phyloP scores from a whole-genome alignment of 2,329 filamentous ascomycete genomes.

The Orbilia javanica region DNA sequence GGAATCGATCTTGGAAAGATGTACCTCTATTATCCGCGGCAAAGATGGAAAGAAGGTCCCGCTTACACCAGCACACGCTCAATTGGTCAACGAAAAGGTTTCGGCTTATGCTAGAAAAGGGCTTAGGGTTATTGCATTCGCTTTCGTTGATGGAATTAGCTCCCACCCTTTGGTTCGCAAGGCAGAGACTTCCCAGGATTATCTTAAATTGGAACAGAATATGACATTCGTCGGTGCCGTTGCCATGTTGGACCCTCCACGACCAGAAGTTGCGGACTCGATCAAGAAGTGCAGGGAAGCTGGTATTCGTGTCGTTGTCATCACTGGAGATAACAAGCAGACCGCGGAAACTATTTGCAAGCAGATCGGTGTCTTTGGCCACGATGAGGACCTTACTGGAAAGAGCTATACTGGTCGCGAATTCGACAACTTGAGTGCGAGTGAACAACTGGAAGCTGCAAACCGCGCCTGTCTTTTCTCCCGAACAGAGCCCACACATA shows the following conservation, averaged over 20 bases:
- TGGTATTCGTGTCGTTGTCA: slow-evolving; percentile 96
- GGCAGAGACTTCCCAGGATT: slow-evolving; percentile 86
- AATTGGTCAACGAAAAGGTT: slow-evolving; percentile 81
- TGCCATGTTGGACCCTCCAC: slow-evolving; percentile 96
- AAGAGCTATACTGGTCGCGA: slow-evolving; percentile 97
- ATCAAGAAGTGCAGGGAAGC: slow-evolving; percentile 91
- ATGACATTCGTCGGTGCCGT: slow-evolving; percentile 95
- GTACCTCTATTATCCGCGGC: slow-evolving; percentile 83
- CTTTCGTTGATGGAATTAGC: slow-evolving; percentile 81
- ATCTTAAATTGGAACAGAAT: slow-evolving; percentile 87
- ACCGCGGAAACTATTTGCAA: slow-evolving; percentile 98
- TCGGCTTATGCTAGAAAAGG: slow-evolving; percentile 91
- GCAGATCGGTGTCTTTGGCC: slow-evolving; percentile 92
- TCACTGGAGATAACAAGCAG: slow-evolving; percentile 97
- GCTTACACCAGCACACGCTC: slow-evolving; percentile 76
- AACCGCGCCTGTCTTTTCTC: slow-evolving; percentile 92
- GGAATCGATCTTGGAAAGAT: slow-evolving; percentile 92
- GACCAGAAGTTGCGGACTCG: slow-evolving; percentile 86
- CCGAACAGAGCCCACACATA: slow-evolving; percentile 93
- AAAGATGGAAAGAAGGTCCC: slow-evolving; percentile 80
- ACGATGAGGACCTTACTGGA: slow-evolving; percentile 82
- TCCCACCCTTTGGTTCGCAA: slow-evolving; percentile 77
- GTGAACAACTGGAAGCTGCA: slow-evolving; percentile 84
- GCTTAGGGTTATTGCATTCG: slow-evolving; percentile 93
- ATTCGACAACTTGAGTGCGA: slow-evolving; percentile 85